Evolutionary conservation across 306 rosid genomes (phyloP).

Genomic region (Hylodesmum podocarpum): DNA sequence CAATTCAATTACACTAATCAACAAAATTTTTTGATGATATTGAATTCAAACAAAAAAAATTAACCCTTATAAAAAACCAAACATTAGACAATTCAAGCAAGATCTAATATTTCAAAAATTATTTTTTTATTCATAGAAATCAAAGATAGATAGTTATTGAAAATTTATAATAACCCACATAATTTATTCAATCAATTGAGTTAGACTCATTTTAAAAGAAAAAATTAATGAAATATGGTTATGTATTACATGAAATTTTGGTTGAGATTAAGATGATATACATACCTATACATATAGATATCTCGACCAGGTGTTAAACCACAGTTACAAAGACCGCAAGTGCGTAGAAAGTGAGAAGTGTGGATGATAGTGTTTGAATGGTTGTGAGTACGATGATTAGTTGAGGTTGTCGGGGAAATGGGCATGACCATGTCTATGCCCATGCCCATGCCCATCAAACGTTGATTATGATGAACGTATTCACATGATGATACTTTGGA

Average conservation of each 20-base stretch:
- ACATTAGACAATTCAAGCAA: neutral
- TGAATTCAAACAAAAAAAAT: neutral
- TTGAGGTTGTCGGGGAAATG: conserved; percentile 44
- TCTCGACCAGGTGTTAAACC: conserved; percentile 68
- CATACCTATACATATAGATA: conserved; percentile 87
- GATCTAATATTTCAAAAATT: no score
- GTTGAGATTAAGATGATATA: no score
- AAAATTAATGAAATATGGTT: no score
- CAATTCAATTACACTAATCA: neutral
- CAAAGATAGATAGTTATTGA: no score
- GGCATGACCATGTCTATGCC: neutral
- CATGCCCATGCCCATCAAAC: neutral
- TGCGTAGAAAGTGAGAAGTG: conserved; percentile 64
- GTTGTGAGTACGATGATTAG: neutral
- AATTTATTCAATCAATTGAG: no score
- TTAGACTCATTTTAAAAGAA: no score
- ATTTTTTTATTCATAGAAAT: no score
- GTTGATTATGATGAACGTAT: neutral
- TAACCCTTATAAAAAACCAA: neutral
- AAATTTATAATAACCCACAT: no score
- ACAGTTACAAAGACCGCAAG: conserved; percentile 65
- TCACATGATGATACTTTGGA: neutral
- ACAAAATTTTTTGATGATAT: neutral
- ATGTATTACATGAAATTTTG: no score
- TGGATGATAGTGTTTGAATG: conserved; percentile 29